Conservation (phyloP, 2,329 filamentous ascomycete genomes). For the Botrytis galanthina region DNA sequence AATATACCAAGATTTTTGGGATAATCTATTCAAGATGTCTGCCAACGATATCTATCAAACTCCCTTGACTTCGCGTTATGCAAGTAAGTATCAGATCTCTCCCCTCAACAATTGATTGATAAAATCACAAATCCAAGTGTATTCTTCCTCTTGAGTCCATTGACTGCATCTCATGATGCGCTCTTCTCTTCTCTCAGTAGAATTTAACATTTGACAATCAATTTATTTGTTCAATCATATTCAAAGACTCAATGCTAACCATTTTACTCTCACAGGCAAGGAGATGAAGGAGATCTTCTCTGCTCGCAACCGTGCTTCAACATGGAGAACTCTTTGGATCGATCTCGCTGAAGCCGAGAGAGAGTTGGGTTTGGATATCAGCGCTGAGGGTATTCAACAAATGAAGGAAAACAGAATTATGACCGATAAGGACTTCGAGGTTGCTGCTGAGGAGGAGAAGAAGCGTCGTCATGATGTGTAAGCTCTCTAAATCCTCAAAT, state of each 20-base stretch:
- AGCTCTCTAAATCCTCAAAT: slow-evolving; percentile 38
- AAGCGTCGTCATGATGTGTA: slow-evolving; percentile 61
- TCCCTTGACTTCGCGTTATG: slow-evolving; percentile 69
- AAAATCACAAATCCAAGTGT: neutral
- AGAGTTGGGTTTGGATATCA: slow-evolving; percentile 76
- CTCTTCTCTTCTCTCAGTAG: neutral
- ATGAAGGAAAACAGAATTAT: slow-evolving; percentile 73
- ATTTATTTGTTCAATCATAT: neutral
- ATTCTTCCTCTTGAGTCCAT: neutral
- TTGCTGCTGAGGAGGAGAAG: slow-evolving; percentile 75
- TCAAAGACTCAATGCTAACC: slow-evolving; percentile 12
- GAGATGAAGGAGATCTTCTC: slow-evolving; percentile 82
- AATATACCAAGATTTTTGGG: neutral
- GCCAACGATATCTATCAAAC: slow-evolving; percentile 60
- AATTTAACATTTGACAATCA: neutral
- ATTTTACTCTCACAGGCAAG: slow-evolving; percentile 16
- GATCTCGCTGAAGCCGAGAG: slow-evolving; percentile 79
- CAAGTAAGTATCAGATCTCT: slow-evolving; percentile 38
- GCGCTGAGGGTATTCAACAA: slow-evolving; percentile 69
- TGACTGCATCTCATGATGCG: neutral
- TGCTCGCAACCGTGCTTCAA: slow-evolving; percentile 56
- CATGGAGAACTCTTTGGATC: slow-evolving; percentile 66
- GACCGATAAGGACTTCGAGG: slow-evolving; percentile 73
- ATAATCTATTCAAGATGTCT: slow-evolving; percentile 28
- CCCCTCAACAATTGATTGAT: neutral